A percentile compares a stretch with the other conserved stretches of the same genome.
Evolutionary conservation across 352 stramenopile species (phyloP).

Genomic region (Pythium myriotylum): DNA sequence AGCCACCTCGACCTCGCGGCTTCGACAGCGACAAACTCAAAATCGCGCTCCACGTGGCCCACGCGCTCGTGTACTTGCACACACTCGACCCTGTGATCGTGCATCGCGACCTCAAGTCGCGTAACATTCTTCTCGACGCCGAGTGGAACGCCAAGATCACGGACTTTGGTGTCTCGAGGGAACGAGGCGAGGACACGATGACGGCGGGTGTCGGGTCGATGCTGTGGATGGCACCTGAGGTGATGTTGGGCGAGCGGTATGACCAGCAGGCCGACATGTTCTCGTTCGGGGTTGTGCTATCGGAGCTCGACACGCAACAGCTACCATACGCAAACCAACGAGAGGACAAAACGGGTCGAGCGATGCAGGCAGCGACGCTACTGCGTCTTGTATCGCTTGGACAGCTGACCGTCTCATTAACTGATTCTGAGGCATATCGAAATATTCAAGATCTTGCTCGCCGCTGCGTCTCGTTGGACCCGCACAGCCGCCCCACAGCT

Average conservation of each 20-base stretch:
- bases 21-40: constrained; percentile 48
- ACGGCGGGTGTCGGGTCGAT: constrained; percentile 23
- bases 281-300: constrained; percentile 58
- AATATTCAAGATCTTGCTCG: too few relatives aligned
- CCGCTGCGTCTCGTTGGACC: too few relatives aligned
- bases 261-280: constrained; percentile 58
- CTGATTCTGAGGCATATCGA: too few relatives aligned
- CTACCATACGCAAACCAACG: constrained; percentile 22
- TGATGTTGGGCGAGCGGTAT: constrained; percentile 42
- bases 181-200: constrained; percentile 25
- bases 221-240: constrained; percentile 33
- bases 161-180: constrained; percentile 48
- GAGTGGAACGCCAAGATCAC: constrained; percentile 50
- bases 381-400: too few relatives aligned
- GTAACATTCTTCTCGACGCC: constrained; percentile 32
- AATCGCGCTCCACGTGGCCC: constrained; percentile 47
- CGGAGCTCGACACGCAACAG: constrained; percentile 47
- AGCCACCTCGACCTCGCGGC: constrained; percentile 23
- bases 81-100: constrained; percentile 30
- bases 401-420: too few relatives aligned
- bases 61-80: constrained; percentile 56
- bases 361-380: too few relatives aligned
- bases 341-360: too few relatives aligned
- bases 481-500: too few relatives aligned
- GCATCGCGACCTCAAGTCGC: constrained; percentile 48